Evolutionary conservation across 208 protist genomes (phyloP).

Genomic region (Lotmaria passim): DNA sequence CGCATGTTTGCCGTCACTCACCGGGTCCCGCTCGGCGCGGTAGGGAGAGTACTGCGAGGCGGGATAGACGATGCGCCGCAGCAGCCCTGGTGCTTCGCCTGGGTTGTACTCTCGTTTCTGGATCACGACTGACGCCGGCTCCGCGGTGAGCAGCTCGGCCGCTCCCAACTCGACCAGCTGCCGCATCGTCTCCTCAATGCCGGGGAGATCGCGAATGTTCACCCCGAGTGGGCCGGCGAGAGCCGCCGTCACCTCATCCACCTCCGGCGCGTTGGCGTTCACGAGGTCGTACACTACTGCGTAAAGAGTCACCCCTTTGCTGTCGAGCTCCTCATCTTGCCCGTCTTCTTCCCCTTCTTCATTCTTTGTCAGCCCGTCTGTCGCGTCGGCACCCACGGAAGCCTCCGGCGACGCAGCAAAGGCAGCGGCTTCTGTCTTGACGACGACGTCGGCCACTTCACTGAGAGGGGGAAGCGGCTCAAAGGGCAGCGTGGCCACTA

Average conservation of each 20-base stretch:
- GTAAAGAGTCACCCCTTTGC: background rate
- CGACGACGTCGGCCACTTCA: slow-evolving; percentile 2
- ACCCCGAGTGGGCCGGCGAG: slow-evolving; percentile 8
- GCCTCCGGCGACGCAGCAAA: background rate
- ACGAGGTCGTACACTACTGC: slow-evolving; percentile 39
- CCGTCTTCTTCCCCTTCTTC: slow-evolving; percentile 5
- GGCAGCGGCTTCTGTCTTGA: background rate
- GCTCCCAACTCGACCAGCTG: slow-evolving; percentile 75
- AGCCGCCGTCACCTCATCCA: slow-evolving; percentile 11
- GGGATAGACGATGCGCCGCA: slow-evolving; percentile 66
- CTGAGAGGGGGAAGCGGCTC: slow-evolving; percentile 47
- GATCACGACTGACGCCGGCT: slow-evolving; percentile 31
- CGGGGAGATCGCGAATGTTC: slow-evolving; percentile 4
- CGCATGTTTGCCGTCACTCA: slow-evolving; percentile 22
- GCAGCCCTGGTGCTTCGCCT: slow-evolving; percentile 43
- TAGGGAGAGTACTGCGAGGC: slow-evolving; percentile 77
- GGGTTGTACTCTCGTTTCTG: slow-evolving; percentile 55
- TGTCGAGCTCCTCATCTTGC: slow-evolving; percentile 5
- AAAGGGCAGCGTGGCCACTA: slow-evolving; percentile 81
- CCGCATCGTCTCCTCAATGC: slow-evolving; percentile 51
- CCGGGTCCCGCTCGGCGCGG: slow-evolving; percentile 62
- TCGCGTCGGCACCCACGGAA: background rate
- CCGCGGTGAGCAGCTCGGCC: slow-evolving; percentile 58
- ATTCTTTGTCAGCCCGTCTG: background rate
- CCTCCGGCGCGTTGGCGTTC: slow-evolving; percentile 13